Conservation (phyloP, 306 rosid genomes). For the Vicia faba region DNA sequence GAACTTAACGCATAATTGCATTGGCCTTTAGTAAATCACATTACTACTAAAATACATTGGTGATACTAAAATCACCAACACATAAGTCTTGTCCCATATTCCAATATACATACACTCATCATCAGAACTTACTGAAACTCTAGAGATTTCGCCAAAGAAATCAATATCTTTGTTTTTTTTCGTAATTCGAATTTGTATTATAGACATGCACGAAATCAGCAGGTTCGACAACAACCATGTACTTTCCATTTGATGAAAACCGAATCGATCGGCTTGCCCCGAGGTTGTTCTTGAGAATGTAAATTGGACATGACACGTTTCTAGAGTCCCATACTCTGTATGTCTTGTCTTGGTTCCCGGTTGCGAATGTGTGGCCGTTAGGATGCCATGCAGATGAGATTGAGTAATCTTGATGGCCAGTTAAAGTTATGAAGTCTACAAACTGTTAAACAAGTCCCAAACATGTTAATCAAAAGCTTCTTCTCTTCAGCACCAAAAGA, state of each 20-base stretch:
- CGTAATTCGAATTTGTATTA: constrained; percentile 57
- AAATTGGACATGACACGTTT: constrained; percentile 50
- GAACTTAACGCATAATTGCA: no score
- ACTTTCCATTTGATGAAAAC: constrained; percentile 77
- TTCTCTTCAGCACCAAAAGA: no score
- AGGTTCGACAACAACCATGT: constrained; percentile 79
- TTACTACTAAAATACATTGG: no score
- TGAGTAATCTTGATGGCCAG: constrained; percentile 79
- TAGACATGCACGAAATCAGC: constrained; percentile 86
- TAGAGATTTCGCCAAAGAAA: constrained; percentile 89
- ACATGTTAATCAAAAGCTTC: constrained; percentile 28
- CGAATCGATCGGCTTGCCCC: constrained; percentile 81
- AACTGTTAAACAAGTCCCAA: constrained; percentile 20
- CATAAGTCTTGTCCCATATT: constrained; percentile 80
- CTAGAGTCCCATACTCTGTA: constrained; percentile 84
- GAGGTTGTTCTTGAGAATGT: constrained; percentile 68
- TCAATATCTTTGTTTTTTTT: constrained; percentile 73
- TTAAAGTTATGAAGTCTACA: constrained; percentile 63
- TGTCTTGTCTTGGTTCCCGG: constrained; percentile 89
- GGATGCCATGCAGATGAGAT: constrained; percentile 96
- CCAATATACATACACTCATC: constrained; percentile 81
- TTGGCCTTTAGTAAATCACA: no score
- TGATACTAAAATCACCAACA: no score
- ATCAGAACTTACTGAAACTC: constrained; percentile 73
- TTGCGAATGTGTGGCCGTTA: constrained; percentile 65